Conservation (phyloP, 306 rosid species). For the Quercus parvula region DNA sequence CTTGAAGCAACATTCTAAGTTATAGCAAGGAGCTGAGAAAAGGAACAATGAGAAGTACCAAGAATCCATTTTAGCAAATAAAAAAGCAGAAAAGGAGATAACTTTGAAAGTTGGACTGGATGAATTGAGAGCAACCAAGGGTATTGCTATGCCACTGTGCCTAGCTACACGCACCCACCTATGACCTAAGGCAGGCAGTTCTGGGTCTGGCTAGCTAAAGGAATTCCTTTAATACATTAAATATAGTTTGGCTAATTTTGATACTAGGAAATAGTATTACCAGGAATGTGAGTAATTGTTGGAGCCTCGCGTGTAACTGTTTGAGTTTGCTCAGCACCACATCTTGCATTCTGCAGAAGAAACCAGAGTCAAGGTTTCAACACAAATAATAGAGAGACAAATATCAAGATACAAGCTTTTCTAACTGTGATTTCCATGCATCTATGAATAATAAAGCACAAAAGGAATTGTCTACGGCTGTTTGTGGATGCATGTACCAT, state of each 20-base stretch:
- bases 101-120: not conserved
- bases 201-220: not conserved
- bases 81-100: not conserved
- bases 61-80: not conserved
- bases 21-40: not conserved
- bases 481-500: not conserved
- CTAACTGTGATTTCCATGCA: not conserved
- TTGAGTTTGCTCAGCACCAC: conserved; percentile 88
- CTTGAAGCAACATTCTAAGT: not conserved
- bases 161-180: not conserved
- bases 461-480: not conserved
- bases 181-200: not conserved
- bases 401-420: not conserved
- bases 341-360: conserved; percentile 69
- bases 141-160: not conserved
- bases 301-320: conserved; percentile 87
- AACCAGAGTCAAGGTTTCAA: not conserved
- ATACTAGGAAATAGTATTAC: conserved; percentile 35
- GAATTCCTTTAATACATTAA: not conserved
- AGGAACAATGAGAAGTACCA: not conserved
- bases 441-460: not conserved
- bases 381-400: not conserved
- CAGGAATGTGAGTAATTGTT: conserved; percentile 88
- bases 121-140: not conserved
- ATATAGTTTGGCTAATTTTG: not conserved